Conservation (phyloP, 139 green algal genomes). For the Deuterostichococcus epilithicus region DNA sequence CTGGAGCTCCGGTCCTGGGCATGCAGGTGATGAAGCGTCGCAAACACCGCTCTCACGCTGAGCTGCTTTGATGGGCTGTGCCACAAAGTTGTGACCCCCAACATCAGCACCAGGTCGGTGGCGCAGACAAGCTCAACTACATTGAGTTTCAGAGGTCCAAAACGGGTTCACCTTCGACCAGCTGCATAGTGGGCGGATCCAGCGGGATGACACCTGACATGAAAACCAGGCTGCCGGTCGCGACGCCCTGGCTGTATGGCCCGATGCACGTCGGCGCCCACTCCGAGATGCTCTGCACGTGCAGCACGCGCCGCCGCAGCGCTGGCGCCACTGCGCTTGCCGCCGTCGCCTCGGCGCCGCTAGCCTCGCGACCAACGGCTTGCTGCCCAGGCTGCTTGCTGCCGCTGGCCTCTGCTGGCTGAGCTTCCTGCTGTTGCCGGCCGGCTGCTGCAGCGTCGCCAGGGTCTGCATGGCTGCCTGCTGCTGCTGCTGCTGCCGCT, state of each 20-base stretch:
- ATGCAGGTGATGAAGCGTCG: too few relatives aligned
- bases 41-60: too few relatives aligned
- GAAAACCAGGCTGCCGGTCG: conserved; percentile 23
- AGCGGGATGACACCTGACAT: conserved; percentile 65
- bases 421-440: background rate
- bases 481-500: too few relatives aligned
- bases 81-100: too few relatives aligned
- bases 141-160: background rate
- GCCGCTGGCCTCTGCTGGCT: background rate
- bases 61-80: too few relatives aligned
- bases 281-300: conserved; percentile 93
- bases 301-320: conserved; percentile 64
- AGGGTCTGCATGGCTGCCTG: too few relatives aligned
- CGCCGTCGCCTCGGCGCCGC: too few relatives aligned
- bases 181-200: conserved; percentile 67
- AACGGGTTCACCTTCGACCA: conserved; percentile 26
- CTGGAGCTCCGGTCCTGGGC: too few relatives aligned
- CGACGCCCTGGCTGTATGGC: conserved; percentile 86
- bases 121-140: too few relatives aligned
- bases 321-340: background rate
- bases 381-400: background rate
- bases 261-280: conserved; percentile 97
- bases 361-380: too few relatives aligned
- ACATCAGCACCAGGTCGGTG: too few relatives aligned
- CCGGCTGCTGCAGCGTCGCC: conserved; percentile 24